Percentiles rank a stretch among this genome's conserved stretches.
These are phyloP conservation scores for Macrocystidia cucumis DNA, from an alignment of 1,284 basidiomycete genomes.

Conservation along the genomic window DNA sequence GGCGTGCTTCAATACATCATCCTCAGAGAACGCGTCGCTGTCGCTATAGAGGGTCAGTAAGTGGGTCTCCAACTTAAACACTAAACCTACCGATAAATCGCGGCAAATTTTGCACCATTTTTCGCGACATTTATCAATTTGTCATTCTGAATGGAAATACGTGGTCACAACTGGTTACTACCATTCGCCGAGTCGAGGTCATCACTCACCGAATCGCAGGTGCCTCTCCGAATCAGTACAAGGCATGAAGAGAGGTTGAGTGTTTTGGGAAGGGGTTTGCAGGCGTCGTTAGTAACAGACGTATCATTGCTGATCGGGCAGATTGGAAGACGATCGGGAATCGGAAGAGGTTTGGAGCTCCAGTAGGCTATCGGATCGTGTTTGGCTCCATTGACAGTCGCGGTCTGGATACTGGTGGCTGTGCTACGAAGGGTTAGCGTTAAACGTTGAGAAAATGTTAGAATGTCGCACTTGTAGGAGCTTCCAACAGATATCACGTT, in stretches of 20 bases:
- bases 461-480: conserved; percentile 7
- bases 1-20: no score
- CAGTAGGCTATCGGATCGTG: conserved; percentile 36
- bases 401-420: conserved; percentile 29
- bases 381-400: conserved; percentile 28
- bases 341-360: conserved; percentile 25
- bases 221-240: conserved; percentile 44
- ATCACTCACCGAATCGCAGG: conserved; percentile 36
- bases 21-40: no score
- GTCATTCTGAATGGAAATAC: conserved; percentile 22
- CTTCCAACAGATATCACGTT: conserved; percentile 34
- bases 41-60: no score
- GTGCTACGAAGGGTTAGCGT: conserved; percentile 16
- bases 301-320: conserved; percentile 35
- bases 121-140: conserved; percentile 42
- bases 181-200: no score
- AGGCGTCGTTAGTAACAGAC: conserved; percentile 42
- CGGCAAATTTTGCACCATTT: conserved; percentile 36
- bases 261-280: conserved; percentile 41
- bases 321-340: conserved; percentile 28
- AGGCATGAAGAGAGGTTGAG: conserved; percentile 42
- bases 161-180: no score
- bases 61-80: no score
- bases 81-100: conserved; percentile 47
- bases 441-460: no score